phyloP scores from a whole-genome alignment of 23 red algal species.

The Gracilaria domingensis region DNA sequence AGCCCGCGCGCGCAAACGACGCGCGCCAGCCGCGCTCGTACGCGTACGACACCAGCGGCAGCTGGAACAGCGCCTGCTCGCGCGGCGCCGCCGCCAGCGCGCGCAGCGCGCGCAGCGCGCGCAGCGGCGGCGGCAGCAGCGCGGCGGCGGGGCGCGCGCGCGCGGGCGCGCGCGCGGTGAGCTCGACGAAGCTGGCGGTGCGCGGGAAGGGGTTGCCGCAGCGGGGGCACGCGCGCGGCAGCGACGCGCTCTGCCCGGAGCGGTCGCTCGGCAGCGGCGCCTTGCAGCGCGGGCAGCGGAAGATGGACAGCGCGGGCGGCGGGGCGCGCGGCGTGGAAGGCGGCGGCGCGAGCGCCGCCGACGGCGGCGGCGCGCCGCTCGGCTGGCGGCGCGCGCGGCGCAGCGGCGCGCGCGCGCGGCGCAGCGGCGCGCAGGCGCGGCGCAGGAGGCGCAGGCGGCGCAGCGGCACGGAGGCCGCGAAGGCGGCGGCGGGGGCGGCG shows the following conservation, averaged over 20 bases:
- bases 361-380: too few species aligned
- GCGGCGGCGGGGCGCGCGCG: neutral
- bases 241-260: neutral
- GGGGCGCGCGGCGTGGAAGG: neutral
- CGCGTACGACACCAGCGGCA: slow-evolving; percentile 69
- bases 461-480: neutral
- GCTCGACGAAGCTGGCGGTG: neutral
- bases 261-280: neutral
- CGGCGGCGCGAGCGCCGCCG: too few species aligned
- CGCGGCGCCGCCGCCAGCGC: neutral
- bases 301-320: neutral
- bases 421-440: neutral
- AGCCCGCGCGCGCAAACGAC: slow-evolving; percentile 74
- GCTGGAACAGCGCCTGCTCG: slow-evolving; percentile 78
- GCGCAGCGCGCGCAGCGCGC: neutral
- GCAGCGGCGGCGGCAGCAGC: neutral
- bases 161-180: neutral
- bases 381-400: neutral
- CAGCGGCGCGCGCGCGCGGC: neutral
- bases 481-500: neutral
- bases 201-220: slow-evolving; percentile 24
- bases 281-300: slow-evolving; percentile 5
- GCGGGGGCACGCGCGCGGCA: neutral
- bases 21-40: slow-evolving; percentile 98
- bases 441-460: neutral